A percentile compares a stretch with the other conserved stretches of the same genome.
Conservation (phyloP, 108 stramenopile species). For the Fistulifera pelliculosa region DNA sequence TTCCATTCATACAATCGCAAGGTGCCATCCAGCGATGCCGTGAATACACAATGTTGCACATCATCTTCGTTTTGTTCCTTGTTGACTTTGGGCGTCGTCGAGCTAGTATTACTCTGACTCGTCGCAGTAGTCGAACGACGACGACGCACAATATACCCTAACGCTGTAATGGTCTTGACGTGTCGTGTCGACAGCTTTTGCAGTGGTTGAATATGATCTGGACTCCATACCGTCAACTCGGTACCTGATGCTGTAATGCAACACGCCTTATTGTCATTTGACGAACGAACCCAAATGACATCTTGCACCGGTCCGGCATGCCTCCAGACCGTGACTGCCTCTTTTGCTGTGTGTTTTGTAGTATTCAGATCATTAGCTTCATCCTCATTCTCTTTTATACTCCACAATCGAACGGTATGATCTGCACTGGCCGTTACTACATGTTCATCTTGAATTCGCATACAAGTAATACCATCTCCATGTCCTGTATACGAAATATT, state of each 20-base stretch:
- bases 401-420: conserved; percentile 81
- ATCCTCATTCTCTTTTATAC: conserved; percentile 26
- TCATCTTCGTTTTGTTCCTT: not conserved
- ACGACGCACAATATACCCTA: conserved; percentile 15
- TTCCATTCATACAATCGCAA: conserved; percentile 65
- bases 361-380: conserved; percentile 19
- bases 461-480: conserved; percentile 49
- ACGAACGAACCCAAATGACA: conserved; percentile 28
- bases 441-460: conserved; percentile 23
- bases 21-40: conserved; percentile 63
- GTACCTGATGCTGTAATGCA: conserved; percentile 73
- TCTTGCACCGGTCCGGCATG: conserved; percentile 82
- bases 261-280: conserved; percentile 39
- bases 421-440: conserved; percentile 78
- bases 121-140: no score
- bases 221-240: conserved; percentile 77
- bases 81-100: not conserved
- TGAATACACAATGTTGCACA: conserved; percentile 37
- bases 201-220: conserved; percentile 46
- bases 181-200: conserved; percentile 52
- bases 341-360: conserved; percentile 38
- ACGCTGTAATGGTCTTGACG: conserved; percentile 75
- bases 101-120: no score
- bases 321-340: conserved; percentile 28
- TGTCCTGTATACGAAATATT: conserved; percentile 41